Percentiles rank a stretch among this genome's conserved stretches.
Conservation (phyloP, 73 alveolate species). For the Paramecium caudatum region DNA sequence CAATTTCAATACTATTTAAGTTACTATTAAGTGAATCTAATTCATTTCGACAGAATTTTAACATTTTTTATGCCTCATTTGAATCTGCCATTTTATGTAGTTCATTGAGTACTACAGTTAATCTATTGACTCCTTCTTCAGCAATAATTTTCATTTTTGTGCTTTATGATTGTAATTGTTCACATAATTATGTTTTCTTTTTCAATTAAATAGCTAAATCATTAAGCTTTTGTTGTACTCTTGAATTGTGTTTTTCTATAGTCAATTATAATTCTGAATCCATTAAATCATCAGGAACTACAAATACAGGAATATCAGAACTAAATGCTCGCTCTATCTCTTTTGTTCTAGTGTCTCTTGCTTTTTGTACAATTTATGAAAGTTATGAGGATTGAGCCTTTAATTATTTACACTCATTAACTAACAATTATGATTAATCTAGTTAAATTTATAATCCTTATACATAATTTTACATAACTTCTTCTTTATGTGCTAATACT, state of each 20-base stretch:
- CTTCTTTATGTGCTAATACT: slow-evolving; percentile 3
- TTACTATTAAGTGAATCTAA: background rate
- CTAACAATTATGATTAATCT: background rate
- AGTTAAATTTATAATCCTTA: background rate
- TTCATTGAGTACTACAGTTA: background rate
- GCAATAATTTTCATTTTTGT: background rate
- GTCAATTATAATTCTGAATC: slow-evolving; percentile 40
- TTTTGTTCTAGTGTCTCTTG: background rate
- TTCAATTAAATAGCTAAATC: slow-evolving; percentile 19
- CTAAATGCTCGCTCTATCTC: slow-evolving; percentile 5
- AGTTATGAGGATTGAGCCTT: background rate
- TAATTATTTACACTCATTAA: background rate
- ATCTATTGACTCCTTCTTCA: slow-evolving; percentile 55
- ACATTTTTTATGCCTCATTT: slow-evolving; percentile 38
- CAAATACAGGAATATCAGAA: slow-evolving; percentile 4
- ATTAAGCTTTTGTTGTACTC: background rate
- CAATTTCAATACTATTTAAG: slow-evolving; percentile 20
- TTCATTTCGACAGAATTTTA: slow-evolving; percentile 35
- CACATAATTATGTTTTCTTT: slow-evolving; percentile 29
- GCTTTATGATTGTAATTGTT: background rate
- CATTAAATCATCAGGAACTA: slow-evolving; percentile 46
- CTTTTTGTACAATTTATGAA: background rate
- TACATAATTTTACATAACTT: background rate
- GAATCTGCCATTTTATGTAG: slow-evolving; percentile 63
- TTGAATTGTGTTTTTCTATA: slow-evolving; percentile 54